Evolutionary conservation across 1,139 yeast species (phyloP), one percentile per base, ranked within the genome.

Genomic region (Kodamaea ohmeri): DNA sequence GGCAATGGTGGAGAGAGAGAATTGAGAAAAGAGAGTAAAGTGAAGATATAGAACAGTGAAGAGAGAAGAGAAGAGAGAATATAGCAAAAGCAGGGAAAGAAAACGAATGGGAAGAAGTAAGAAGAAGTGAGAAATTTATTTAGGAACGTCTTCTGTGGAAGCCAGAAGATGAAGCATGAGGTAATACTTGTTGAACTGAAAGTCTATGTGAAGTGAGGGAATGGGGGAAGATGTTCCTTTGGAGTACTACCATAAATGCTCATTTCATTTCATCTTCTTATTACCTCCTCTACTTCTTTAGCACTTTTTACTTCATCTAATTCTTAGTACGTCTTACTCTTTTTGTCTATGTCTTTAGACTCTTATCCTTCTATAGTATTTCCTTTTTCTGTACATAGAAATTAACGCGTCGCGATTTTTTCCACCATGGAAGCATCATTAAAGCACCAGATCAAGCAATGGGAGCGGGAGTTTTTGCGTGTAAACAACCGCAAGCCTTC

Each of bases 391-490:
- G 6, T 7, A 7, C 22, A 7, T 9, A 20, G 6, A 20, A 20
- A 7, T 20, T 20, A 7, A 20, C 22, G 20, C 30, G 30, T 5
- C 30, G 30, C 30, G 30, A n/a, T n/a, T n/a, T n/a, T n/a, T n/a
- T 25, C 24, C 29, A 38, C 37, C 38, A 26, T 36, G 40, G 45
- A 43, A 5, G 19, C 38, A 7, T 48, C 49, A 34, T 45, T 72
- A 14, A 71, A 67, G 48, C 53, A 56, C 25, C 71, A 73, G 47
- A 76, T 83, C 39, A 83, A 83, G 52, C 56, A 58, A 24, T 83
- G 90, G 90, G 89, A 83, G 51, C 65, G 72, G 41, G 53, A 51
- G 6, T 83, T 80, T 52, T 49, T 56, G 8, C 53, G 59, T 14
- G 41, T 50, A 17, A 50, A 76, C 41, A 73, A 76, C 2, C 59